Evolutionary conservation across 2,329 filamentous ascomycete species (phyloP), one percentile per base, ranked within the genome.

Genomic region (Lecanicillium sp.): DNA sequence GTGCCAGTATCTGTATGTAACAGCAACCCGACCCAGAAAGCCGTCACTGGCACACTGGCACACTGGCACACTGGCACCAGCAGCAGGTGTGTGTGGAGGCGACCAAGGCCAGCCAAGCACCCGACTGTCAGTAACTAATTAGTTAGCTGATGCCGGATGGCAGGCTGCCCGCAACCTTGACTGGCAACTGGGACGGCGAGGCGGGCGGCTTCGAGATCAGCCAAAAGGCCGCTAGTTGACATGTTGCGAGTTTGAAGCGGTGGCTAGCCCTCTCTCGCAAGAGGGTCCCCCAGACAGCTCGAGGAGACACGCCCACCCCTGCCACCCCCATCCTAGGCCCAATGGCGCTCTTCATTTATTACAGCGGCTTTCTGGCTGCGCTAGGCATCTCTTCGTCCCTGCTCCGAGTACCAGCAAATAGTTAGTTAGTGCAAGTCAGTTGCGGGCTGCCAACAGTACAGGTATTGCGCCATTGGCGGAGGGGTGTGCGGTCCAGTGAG

Each of bases 201-300:
- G 44, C 44, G 36, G 36, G 37, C 21, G 30, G 44, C 27, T 27
- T 47, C 35, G 37, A 47, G 44, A 47, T 47, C 44, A 41, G 44
- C 44, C 38, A 21, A 29, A 40, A 41, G 36, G n/a, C 44, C 44
- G 14, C 44, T 41, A 41, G n/a, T n/a, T n/a, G n/a, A 47, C 44
- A 47, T 47, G 44, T 47, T 47, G 40, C 44, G 37, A 47, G 44
- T 47, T 27, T 47, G 44, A 47, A 21, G 36, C 44, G 35, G 35
- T 47, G 44, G 36, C 32, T 36, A 36, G 24, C 35, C 41, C 14
- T 20, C 23, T 43, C 33, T n/a, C n/a, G n/a, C 32, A 44, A 21
- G 26, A 29, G n/a, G 23, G 21, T 41, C 37, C 44, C 44, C 24
- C n/a, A n/a, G 30, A 37, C 12, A 30, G n/a, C n/a, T n/a, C n/a